Percentiles rank a stretch among this genome's conserved stretches.
Evolutionary conservation across 345 rosid genomes (phyloP).

Genomic region (Crucihimalaya himalaica): DNA sequence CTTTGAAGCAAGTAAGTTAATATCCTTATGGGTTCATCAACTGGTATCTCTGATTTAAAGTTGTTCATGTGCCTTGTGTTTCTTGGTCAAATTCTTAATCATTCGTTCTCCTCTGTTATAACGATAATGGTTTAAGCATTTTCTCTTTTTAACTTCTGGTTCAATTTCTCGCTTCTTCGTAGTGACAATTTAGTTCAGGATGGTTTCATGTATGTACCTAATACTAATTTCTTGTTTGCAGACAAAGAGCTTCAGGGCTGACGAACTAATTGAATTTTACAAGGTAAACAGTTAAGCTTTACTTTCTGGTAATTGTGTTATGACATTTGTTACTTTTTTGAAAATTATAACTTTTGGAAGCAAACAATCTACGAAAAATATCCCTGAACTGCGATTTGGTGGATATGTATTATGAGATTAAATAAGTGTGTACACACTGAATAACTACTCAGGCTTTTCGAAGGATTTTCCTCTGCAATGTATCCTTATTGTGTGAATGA

Average conservation of each 20-base stretch:
- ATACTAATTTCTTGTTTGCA: not conserved
- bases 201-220: not conserved
- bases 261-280: slow-evolving; percentile 20
- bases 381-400: not conserved
- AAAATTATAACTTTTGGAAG: not conserved
- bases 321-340: not conserved
- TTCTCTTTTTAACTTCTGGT: not conserved
- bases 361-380: not conserved
- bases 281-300: slow-evolving; percentile 6
- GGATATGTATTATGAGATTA: not conserved
- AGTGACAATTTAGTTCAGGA: not conserved
- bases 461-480: not conserved
- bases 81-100: not conserved
- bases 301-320: not conserved
- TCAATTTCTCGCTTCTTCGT: not conserved
- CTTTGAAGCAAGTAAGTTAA: slow-evolving; percentile 70
- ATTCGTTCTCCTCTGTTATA: not conserved
- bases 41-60: not conserved
- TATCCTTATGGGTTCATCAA: slow-evolving; percentile 3
- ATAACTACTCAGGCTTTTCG: not conserved
- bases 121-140: not conserved
- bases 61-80: not conserved
- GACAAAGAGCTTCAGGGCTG: slow-evolving; percentile 26
- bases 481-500: not conserved
- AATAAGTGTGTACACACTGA: not conserved